Evolutionary conservation across 192 early-diverging fungal genomes (phyloP), one percentile per base, ranked within the genome.

Genomic region (Entrophospora sp.): DNA sequence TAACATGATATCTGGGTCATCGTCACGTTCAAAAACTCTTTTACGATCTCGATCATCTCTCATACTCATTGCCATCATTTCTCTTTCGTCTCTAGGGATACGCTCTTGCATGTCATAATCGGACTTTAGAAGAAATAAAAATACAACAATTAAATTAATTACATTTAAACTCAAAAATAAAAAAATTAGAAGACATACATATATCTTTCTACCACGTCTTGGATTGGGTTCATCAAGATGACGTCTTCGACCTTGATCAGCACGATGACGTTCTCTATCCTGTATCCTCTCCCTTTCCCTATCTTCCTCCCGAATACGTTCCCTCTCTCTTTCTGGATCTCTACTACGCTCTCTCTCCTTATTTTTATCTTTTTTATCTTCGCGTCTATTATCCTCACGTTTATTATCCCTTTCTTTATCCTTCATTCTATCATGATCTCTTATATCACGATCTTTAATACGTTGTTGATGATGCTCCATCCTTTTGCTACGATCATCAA

Each of bases 341-440:
- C 31, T 31, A 34, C 35, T 32, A 4, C 53, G 28, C 20, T 56
- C 31, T 10, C 35, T 31, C 6, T 56, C 53, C 0, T 31, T 30
- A 16, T n/a, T 34, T 56, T 56, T 31, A n/a, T 52, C 49, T 9
- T 30, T 25, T 31, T 52, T 52, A 52, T 52, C 49, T 31, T 52
- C 49, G 49, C 49, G 49, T 28, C 53, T 28, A 20, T 56, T 32
- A n/a, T 45, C 43, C 18, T 56, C 53, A n/a, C 53, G 53, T 34
- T 56, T 35, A 34, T 56, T n/a, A n/a, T n/a, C 32, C 9, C 53
- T 16, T 35, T 56, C 53, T 34, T 56, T 56, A 7, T 20, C 53
- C 31, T 56, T 56, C 18, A 46, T 24, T 46, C 44, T 46, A n/a
- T 56, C 53, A 27, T 56, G 53, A 52, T 52, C 49, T 28, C 49